Evolutionary conservation across 1,284 basidiomycete genomes (phyloP), one percentile per base, ranked within the genome.

Genomic region (Trichosporon faecale): DNA sequence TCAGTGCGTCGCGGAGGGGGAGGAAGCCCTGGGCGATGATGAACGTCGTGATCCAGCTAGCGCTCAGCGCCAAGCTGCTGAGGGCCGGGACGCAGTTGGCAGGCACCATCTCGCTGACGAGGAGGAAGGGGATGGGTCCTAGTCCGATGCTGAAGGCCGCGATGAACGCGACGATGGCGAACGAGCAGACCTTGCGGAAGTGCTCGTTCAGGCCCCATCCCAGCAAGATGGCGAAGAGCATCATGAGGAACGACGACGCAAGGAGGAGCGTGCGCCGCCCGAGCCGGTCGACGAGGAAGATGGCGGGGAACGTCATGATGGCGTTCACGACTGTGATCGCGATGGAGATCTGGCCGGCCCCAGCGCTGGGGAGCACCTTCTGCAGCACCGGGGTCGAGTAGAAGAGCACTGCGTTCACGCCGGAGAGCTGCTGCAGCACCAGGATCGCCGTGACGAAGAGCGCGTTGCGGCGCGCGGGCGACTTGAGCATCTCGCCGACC

Each of bases 101-200:
- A 1, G 95, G 95, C 0, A 94, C 90, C 27, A 97, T 88, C 79
- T 98, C 95, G n/a, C 93, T 90, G 35, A 96, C 90, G 82, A 97
- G 91, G 55, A 98, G 89, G 79, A 95, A 97, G 0, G 95, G 95
- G 40, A 97, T 85, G 0, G 95, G 94, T 0, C 95, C 95, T n/a
- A 97, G 86, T 0, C 95, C 95, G 46, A 92, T 85, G 0, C 93
- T 91, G 80, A 96, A 98, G 0, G 91, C 91, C 79, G 91, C 90
- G 40, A 97, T 90, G 79, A 97, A 95, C 1, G 88, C 86, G 63
- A 94, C 83, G 74, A 97, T 93, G 3, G 91, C 88, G 27, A 92
- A 78, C 67, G 91, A 94, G 8, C 91, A 89, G 9, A 94, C 77
- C 6, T 85, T 82, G 14, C 87, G 87, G 69, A 87, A 82, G 44